Evolutionary conservation across 2,329 filamentous ascomycete genomes (phyloP).

Genomic region (Apiospora koreana): DNA sequence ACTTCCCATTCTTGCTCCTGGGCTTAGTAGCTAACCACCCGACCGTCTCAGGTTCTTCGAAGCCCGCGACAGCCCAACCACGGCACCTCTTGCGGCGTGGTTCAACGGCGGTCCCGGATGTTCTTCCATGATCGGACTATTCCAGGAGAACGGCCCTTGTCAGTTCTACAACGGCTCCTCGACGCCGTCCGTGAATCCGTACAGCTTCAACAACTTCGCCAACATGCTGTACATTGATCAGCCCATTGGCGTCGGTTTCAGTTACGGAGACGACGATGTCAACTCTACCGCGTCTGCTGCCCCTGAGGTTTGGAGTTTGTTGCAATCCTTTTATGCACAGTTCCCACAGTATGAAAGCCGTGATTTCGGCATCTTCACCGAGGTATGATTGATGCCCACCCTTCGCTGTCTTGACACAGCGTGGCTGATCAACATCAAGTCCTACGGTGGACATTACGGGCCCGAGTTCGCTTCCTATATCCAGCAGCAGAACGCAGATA

Average conservation of each 20-base stretch:
- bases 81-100: conserved; percentile 37
- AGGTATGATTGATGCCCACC: conserved; percentile 28
- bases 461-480: conserved; percentile 59
- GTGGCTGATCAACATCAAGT: conserved; percentile 10
- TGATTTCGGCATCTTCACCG: conserved; percentile 56
- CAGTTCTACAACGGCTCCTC: conserved; percentile 38
- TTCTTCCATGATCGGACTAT: conserved; percentile 41
- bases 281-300: conserved; percentile 47
- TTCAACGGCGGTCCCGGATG: conserved; percentile 43
- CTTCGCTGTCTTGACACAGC: too few species aligned
- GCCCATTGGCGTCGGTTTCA: conserved; percentile 41
- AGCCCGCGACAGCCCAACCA: conserved; percentile 31
- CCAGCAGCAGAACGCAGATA: conserved; percentile 54
- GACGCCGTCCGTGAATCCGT: conserved; percentile 43
- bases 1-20: too few species aligned
- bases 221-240: conserved; percentile 44
- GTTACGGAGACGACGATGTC: conserved; percentile 37
- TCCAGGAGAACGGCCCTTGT: conserved; percentile 46
- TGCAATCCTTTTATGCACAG: conserved; percentile 62
- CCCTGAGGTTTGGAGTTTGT: conserved; percentile 52
- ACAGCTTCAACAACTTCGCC: conserved; percentile 43
- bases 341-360: conserved; percentile 64
- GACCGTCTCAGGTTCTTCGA: conserved; percentile 33
- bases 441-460: conserved; percentile 61
- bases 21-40: not conserved